Percentiles rank a stretch among this genome's conserved stretches.
phyloP scores from a whole-genome alignment of 768 basidiomycete species.

The Suillus tomentosus region DNA sequence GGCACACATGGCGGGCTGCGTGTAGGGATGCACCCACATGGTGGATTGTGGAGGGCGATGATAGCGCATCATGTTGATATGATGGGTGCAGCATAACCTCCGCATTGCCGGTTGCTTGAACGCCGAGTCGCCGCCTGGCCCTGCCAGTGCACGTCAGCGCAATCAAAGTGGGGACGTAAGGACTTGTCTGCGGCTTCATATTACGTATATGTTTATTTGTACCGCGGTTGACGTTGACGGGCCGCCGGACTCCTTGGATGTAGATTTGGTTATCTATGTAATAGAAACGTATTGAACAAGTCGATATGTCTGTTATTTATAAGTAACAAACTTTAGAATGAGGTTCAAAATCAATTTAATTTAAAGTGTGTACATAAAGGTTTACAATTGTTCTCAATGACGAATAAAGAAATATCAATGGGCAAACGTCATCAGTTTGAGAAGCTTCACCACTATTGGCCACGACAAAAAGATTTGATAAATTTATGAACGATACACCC shows the following conservation, averaged over 20 bases:
- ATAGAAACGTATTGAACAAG: neutral
- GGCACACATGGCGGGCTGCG: neutral
- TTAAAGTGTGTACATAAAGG: slow-evolving; percentile 1
- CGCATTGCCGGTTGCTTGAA: slow-evolving; percentile 9
- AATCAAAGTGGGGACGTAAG: neutral
- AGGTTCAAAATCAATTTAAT: neutral
- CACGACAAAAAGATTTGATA: neutral
- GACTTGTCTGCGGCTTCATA: neutral
- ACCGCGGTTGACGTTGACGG: neutral
- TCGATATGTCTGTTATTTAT: neutral
- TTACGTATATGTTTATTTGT: slow-evolving; percentile 1
- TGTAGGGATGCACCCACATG: neutral
- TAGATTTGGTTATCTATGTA: neutral
- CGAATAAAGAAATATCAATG: slow-evolving; percentile 8
- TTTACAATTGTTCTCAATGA: slow-evolving; percentile 2
- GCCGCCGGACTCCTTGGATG: neutral
- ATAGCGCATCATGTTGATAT: slow-evolving; percentile 1
- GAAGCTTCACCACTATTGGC: neutral
- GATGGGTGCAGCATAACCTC: neutral
- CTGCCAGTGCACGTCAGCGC: neutral
- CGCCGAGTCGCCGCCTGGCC: neutral
- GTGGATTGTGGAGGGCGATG: neutral
- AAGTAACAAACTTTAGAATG: slow-evolving; percentile 1
- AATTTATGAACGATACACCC: neutral
- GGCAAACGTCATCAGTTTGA: slow-evolving; percentile 5